A percentile compares a stretch with the other conserved stretches of the same genome.
phyloP scores from a whole-genome alignment of 2,329 filamentous ascomycete genomes.

The Apiospora koreana region DNA sequence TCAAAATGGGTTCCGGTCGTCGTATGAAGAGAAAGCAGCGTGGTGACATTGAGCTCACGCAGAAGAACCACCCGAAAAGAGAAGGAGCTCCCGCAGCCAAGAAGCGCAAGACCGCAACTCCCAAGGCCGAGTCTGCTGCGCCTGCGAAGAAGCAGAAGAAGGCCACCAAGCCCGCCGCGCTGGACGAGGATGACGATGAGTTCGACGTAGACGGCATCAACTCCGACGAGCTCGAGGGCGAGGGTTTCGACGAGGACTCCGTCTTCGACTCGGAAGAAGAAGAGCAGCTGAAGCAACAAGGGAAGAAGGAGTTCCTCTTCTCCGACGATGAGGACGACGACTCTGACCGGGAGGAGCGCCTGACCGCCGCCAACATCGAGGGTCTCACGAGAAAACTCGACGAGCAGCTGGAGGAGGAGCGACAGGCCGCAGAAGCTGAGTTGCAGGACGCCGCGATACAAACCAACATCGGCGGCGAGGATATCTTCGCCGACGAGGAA shows the following conservation, averaged over 20 bases:
- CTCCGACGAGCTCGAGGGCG: slow-evolving; percentile 3
- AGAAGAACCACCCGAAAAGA: slow-evolving; percentile 8
- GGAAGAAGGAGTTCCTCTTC: slow-evolving; percentile 68
- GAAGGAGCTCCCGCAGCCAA: slow-evolving; percentile 75
- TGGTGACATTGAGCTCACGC: slow-evolving; percentile 10
- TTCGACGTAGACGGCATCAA: slow-evolving; percentile 34
- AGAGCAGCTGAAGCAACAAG: slow-evolving; percentile 52
- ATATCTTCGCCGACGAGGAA: slow-evolving; percentile 58
- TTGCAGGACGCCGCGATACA: slow-evolving; percentile 83
- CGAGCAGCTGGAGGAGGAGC: slow-evolving; percentile 72
- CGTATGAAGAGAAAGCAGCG: slow-evolving; percentile 13
- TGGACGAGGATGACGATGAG: slow-evolving; percentile 27
- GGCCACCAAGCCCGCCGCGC: slow-evolving; percentile 30
- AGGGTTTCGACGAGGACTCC: slow-evolving; percentile 54
- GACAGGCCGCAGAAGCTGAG: slow-evolving; percentile 81
- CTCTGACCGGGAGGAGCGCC: slow-evolving; percentile 82
- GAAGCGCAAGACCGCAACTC: slow-evolving; percentile 80
- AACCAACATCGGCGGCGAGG: slow-evolving; percentile 86
- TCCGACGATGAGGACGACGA: slow-evolving; percentile 97
- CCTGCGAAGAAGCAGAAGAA: slow-evolving; percentile 63
- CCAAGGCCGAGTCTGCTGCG: slow-evolving; percentile 49
- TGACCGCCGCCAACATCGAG: slow-evolving; percentile 95
- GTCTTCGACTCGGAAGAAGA: slow-evolving; percentile 73
- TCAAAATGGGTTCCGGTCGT: slow-evolving; percentile 11
- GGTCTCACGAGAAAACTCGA: slow-evolving; percentile 87